Evolutionary conservation across 495 filamentous ascomycete species (phyloP).

Genomic region (Penicillium macrosclerotiorum): DNA sequence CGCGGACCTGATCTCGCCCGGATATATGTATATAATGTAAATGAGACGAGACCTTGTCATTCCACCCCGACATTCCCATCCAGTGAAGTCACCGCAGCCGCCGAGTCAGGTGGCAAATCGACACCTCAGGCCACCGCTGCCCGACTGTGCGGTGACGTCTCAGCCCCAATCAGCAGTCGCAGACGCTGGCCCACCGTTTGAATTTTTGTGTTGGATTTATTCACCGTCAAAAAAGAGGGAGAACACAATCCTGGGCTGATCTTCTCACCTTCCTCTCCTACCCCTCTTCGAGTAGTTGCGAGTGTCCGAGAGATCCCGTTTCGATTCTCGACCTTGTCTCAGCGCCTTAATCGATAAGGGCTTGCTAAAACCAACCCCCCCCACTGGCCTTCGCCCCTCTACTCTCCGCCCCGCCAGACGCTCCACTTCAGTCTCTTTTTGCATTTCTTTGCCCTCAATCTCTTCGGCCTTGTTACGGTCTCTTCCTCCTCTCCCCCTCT

Average conservation of each 20-base stretch:
- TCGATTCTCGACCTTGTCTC: too few relatives aligned
- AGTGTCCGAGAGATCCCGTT: background rate
- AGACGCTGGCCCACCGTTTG: slow-evolving; percentile 28
- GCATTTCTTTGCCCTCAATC: slow-evolving; percentile 37
- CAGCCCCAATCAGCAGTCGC: slow-evolving; percentile 25
- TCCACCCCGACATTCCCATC: too few relatives aligned
- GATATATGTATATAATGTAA: slow-evolving; percentile 7
- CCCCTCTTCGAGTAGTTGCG: too few relatives aligned
- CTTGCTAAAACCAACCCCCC: slow-evolving; percentile 29
- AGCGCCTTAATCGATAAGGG: slow-evolving; percentile 51
- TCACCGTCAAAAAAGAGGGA: slow-evolving; percentile 1
- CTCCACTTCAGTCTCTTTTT: slow-evolving; percentile 42
- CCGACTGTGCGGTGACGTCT: slow-evolving; percentile 24
- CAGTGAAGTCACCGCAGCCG: too few relatives aligned
- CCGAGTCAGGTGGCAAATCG: slow-evolving; percentile 11
- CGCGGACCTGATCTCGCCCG: too few relatives aligned
- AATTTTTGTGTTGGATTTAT: slow-evolving; percentile 24
- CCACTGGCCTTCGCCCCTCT: slow-evolving; percentile 33
- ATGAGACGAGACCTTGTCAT: background rate
- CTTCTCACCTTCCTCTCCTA: too few relatives aligned
- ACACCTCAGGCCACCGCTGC: slow-evolving; percentile 17
- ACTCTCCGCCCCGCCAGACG: slow-evolving; percentile 40
- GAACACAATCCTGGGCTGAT: background rate
- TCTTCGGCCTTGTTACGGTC: slow-evolving; percentile 21
- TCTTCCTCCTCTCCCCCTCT: slow-evolving; percentile 8